Conservation (phyloP, 148 eudicot species). For the Nepenthes gracilis region DNA sequence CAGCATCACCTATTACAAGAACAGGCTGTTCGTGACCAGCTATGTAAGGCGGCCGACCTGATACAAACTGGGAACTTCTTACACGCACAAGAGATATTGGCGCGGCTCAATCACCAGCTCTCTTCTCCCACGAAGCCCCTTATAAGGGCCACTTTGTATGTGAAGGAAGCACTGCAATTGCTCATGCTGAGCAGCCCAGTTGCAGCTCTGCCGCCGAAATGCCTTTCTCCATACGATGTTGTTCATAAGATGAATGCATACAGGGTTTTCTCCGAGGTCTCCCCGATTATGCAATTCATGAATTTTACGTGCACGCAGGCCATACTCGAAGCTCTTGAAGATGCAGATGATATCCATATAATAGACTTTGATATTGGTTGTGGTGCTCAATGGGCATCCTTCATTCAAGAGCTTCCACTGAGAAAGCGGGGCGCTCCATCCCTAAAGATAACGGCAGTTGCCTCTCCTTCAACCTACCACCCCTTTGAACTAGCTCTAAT, state of each 20-base stretch:
- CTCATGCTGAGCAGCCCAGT: slow-evolving; percentile 33
- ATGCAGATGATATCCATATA: slow-evolving; percentile 51
- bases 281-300: slow-evolving; percentile 66
- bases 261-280: slow-evolving; percentile 77
- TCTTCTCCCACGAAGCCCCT: slow-evolving; percentile 72
- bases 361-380: slow-evolving; percentile 85
- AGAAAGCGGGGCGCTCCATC: slow-evolving; percentile 47
- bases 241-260: slow-evolving; percentile 79
- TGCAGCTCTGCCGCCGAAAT: slow-evolving; percentile 23
- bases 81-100: slow-evolving; percentile 99
- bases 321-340: slow-evolving; percentile 61
- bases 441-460: slow-evolving; percentile 61
- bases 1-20: slow-evolving; percentile 25
- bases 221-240: slow-evolving; percentile 52
- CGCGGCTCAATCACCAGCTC: slow-evolving; percentile 99
- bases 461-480: slow-evolving; percentile 43
- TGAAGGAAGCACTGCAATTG: slow-evolving; percentile 69
- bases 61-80: slow-evolving; percentile 59
- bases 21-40: slow-evolving; percentile 63
- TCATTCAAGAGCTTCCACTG: slow-evolving; percentile 85
- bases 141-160: slow-evolving; percentile 59
- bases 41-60: slow-evolving; percentile 71
- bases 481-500: slow-evolving; percentile 60
- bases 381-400: slow-evolving; percentile 95
- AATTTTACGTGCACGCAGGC: slow-evolving; percentile 87